Conservation (phyloP, 108 stramenopile species). For the Aurantiochytrium sp. region DNA sequence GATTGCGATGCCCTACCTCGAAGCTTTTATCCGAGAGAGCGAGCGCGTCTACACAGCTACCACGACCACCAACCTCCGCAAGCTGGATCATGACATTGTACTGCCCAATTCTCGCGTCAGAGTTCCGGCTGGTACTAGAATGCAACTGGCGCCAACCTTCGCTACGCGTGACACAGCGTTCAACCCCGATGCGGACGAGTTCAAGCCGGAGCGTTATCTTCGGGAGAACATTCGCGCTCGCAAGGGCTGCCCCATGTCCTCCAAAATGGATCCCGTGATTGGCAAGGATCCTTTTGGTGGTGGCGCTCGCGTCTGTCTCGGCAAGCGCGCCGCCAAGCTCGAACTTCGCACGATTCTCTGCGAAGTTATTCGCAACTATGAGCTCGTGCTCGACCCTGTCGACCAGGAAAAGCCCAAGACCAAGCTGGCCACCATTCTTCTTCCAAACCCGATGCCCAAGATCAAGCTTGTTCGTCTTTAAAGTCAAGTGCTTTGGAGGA, state of each 20-base stretch:
- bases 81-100: not conserved
- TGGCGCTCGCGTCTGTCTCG: not conserved
- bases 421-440: no score
- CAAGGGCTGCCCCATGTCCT: not conserved
- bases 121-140: not conserved
- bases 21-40: not conserved
- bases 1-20: not conserved
- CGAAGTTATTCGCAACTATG: not conserved
- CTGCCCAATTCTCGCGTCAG: not conserved
- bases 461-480: no score
- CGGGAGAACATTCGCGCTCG: not conserved
- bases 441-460: no score
- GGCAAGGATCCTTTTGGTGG: not conserved
- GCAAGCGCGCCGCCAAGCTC: slow-evolving; percentile 4
- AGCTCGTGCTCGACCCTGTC: not conserved
- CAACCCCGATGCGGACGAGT: not conserved
- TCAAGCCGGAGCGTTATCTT: not conserved
- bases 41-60: not conserved
- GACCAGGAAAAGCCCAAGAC: not conserved
- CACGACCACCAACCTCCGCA: not conserved
- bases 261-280: not conserved
- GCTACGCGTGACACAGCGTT: not conserved
- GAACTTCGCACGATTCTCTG: not conserved
- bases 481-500: no score
- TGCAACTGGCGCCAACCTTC: not conserved